These are phyloP conservation scores for Trichothecium roseum DNA, from an alignment of 2,329 filamentous ascomycete species.

Conservation along the genomic window DNA sequence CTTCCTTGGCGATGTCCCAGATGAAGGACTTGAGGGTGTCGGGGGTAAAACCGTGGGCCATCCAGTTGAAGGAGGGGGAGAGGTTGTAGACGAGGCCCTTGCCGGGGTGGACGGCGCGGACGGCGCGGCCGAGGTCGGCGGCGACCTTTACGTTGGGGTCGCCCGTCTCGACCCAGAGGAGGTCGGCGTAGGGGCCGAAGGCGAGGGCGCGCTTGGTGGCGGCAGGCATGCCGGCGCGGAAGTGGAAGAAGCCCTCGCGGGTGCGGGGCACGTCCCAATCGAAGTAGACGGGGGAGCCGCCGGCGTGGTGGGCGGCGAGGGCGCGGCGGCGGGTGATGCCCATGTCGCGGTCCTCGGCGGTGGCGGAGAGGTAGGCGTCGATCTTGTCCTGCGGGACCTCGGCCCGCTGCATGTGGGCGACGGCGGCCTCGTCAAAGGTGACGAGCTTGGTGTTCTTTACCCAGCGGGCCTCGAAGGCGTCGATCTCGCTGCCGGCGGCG, in stretches of 20 bases:
- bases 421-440: conserved; percentile 85
- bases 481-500: conserved; percentile 68
- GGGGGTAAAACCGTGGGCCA: conserved; percentile 82
- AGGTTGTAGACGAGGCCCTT: conserved; percentile 97
- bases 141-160: conserved; percentile 76
- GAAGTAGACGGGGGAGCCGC: conserved; percentile 65
- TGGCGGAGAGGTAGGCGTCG: conserved; percentile 54
- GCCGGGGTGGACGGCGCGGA: conserved; percentile 57
- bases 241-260: conserved; percentile 89
- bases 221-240: conserved; percentile 69
- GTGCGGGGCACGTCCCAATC: conserved; percentile 88
- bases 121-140: conserved; percentile 62
- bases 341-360: conserved; percentile 56
- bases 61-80: conserved; percentile 97
- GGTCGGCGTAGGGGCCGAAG: conserved; percentile 85
- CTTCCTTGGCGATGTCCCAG: conserved; percentile 89
- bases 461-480: conserved; percentile 79
- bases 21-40: conserved; percentile 81
- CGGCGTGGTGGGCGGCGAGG: conserved; percentile 56
- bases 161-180: conserved; percentile 95
- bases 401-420: conserved; percentile 59
- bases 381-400: conserved; percentile 54
- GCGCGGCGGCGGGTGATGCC: conserved; percentile 68
- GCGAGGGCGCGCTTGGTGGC: conserved; percentile 89
- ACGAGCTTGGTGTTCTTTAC: conserved; percentile 76